Base-by-base conservation (phyloP, 2,329 filamentous ascomycete species). In the Escovopsis sp. region DNA sequence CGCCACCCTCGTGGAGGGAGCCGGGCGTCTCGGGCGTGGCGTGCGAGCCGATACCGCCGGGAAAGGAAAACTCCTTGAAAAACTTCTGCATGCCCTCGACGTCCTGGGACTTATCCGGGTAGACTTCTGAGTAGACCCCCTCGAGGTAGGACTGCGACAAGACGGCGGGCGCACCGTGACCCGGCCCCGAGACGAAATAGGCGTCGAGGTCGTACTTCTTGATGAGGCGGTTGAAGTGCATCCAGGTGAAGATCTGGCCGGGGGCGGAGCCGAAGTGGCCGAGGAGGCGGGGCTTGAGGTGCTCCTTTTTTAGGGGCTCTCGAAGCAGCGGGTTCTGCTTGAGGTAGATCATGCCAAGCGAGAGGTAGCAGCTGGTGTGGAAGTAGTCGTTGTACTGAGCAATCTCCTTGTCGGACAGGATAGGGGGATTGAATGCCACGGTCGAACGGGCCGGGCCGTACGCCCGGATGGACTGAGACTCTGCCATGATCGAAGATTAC, bases 51-150 rank as follows among this genome's bases (percentile, higher is more conserved):
- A 85, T 77, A 36, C 81, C 81, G 14, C 81, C 80, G 0, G 81
- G 81, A 57, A 86, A 86, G 1, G 79, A 85, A 60, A 87, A 87
- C 44, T 79, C 72, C 60, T 84, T 85, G 70, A 86, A 85, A 65
- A 86, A 85, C 40, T 66, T 70, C 46, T 76, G 71, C 65, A 87
- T 61, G 18, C 81, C 81, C 39, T 77, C 69, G 27, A 67, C 57
- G 49, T 81, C 72, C 45, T 80, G 70, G 3, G 73, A 70, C 60
- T 79, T 83, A 39, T 81, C 71, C 3, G 79, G 79, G 46, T 85
- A 87, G 17, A 85, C 73, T 48, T 86, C 79, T 2, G 75, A 76
- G 56, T 86, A 86, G 29, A 77, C 73, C 23, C 81, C 80, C 50
- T 87, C 81, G 12, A 87, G 68, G 48, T 83, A 87, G 12, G 76